phyloP scores from a whole-genome alignment of 257 asterid genomes.

The Gardenia jasminoides region DNA sequence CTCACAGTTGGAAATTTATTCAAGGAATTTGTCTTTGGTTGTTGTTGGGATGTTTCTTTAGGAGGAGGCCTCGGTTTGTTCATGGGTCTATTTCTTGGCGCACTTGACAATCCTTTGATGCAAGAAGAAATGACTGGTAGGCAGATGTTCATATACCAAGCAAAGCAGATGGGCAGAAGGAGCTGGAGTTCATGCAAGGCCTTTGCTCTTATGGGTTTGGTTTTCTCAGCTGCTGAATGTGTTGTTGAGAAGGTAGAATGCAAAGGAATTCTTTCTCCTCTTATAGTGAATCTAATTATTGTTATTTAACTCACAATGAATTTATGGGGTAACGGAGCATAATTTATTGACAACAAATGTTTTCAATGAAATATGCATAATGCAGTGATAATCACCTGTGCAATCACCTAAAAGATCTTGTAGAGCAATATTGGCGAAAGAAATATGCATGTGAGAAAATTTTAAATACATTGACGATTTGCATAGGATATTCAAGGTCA shows the following conservation, averaged over 20 bases:
- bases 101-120: constrained; percentile 78
- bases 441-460: too few relatives aligned
- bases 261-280: neutral
- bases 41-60: constrained; percentile 33
- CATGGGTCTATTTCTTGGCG: constrained; percentile 90
- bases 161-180: constrained; percentile 92
- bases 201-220: constrained; percentile 89
- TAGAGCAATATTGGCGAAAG: neutral
- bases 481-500: neutral
- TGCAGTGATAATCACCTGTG: neutral
- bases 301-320: neutral
- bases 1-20: neutral
- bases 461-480: neutral
- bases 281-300: neutral
- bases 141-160: constrained; percentile 70
- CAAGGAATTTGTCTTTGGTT: constrained; percentile 3
- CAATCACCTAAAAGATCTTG: neutral
- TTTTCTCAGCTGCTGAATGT: constrained; percentile 89
- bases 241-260: constrained; percentile 67
- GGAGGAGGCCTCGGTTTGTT: constrained; percentile 91
- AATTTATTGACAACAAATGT: too few relatives aligned
- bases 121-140: constrained; percentile 79
- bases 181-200: constrained; percentile 97
- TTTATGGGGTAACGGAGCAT: neutral
- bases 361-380: neutral